Evolutionary conservation across 2,329 filamentous ascomycete species (phyloP), one percentile per base, ranked within the genome.

Genomic region (Colletotrichum simmondsii): DNA sequence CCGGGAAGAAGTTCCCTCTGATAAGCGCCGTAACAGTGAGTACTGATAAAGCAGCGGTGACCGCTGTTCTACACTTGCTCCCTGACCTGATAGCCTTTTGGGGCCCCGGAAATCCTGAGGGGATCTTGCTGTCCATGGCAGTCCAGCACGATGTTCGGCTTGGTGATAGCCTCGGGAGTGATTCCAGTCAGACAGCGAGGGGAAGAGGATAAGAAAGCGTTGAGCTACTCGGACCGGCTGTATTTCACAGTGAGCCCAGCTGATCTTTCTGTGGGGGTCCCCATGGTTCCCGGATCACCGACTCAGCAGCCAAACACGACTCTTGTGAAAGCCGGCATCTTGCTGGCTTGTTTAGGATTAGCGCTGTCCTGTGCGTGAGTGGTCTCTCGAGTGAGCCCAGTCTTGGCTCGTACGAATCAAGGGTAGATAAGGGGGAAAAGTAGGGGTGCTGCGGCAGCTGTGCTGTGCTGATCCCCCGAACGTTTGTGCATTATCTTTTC

Each of bases 261-360:
- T 57, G 59, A 53, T 69, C 35, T 37, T 49, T 69, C 53, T 28
- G 65, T 61, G 60, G 66, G 60, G 60, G 46, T 28, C 46, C 59
- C 42, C 42, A 12, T 37, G 52, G 42, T 37, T 37, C 16, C 56
- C 56, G 56, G 66, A 72, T 70, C 66, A 61, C 70, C 60, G 60
- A 61, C 60, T 68, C 68, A 49, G 61, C 69, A 54, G 60, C 60
- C 60, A 35, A 26, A 49, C 53, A 59, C 28, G 42, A 72, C 26
- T 35, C 30, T 12, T 28, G 22, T 32, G 37, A 35, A 24, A 24
- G 35, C 22, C 49, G 46, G 59, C 37, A 64, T 49, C 65, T 58
- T 59, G 32, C 42, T 57, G 60, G 52, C 66, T 70, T 32, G 30
- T 70, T 72, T 35, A 11, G 66, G 70, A 16, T 59, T 72, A 70